Base-by-base conservation (phyloP, 73 alveolate genomes). In the Paramecium sexaurelia region DNA sequence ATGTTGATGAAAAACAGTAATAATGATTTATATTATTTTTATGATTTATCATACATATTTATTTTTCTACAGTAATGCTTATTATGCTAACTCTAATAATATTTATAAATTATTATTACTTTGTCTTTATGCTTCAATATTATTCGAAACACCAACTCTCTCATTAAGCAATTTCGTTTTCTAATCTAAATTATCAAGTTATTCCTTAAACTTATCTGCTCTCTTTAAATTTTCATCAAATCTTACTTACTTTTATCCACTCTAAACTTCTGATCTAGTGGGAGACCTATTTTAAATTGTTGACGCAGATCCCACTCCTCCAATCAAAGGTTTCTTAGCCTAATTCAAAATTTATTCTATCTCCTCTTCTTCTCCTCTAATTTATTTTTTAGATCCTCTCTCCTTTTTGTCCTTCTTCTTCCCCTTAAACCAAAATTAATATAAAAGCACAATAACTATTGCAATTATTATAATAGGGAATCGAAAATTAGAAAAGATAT, bases 381-480 rank as follows among this genome's bases (percentile, higher is more conserved):
- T 4, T 39, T 73, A 33, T n/a, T 73, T 73, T 4, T 39, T 39
- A 1, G 36, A 20, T 66, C 47, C 20, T 24, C 24, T 32, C 1
- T 33, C 84, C 17, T 35, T 73, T 8, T 33, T 73, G 0, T 33
- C 55, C 5, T 33, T n/a, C n/a, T 35, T 19, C 19, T 73, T 73
- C 1, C 57, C 57, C 22, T 33, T 73, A n/a, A 36, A 73, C 87
- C 87, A 73, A 37, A 73, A 73, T 73, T 73, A 73, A 73, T 73
- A 73, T 13, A 73, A 36, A 2, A 73, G 36, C 29, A 73, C 57
- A 33, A 73, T 73, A 0, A 73, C 55, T 3, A 73, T 35, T n/a
- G 87, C 87, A 3, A 73, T 39, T 29, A 33, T 39, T 5, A 73
- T 73, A 2, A 33, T 73, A 0, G 87, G 87, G 43, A 36, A 73